phyloP scores from a whole-genome alignment of 495 filamentous ascomycete genomes.

The Penicillium daleae region DNA sequence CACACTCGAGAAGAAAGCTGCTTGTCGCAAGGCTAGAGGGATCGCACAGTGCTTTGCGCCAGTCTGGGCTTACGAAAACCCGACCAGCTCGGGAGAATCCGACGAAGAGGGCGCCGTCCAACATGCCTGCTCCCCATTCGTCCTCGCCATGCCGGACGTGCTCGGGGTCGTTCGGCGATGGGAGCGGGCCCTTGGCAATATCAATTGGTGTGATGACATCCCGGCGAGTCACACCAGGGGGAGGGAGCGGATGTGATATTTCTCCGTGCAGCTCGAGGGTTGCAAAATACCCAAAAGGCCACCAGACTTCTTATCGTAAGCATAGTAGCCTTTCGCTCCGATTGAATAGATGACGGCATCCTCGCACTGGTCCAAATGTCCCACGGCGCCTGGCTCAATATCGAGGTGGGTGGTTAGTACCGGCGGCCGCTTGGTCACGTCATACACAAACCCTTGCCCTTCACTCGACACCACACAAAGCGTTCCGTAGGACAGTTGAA shows the following conservation, averaged over 20 bases:
- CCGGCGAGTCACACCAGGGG: conserved; percentile 22
- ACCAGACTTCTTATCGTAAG: conserved; percentile 37
- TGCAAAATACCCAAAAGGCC: conserved; percentile 35
- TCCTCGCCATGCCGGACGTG: conserved; percentile 37
- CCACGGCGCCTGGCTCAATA: conserved; percentile 40
- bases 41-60: conserved; percentile 41
- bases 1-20: conserved; percentile 41
- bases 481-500: conserved; percentile 44
- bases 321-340: conserved; percentile 41
- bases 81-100: conserved; percentile 44
- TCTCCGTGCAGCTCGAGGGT: conserved; percentile 33
- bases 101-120: conserved; percentile 40
- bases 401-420: conserved; percentile 31
- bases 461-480: conserved; percentile 46
- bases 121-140: conserved; percentile 48
- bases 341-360: conserved; percentile 46
- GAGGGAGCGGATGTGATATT: conserved; percentile 38
- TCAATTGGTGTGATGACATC: conserved; percentile 33
- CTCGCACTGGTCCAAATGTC: conserved; percentile 43
- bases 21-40: conserved; percentile 21
- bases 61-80: conserved; percentile 44
- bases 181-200: conserved; percentile 32
- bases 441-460: conserved; percentile 46
- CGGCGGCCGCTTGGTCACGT: conserved; percentile 44
- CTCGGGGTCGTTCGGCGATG: conserved; percentile 28